phyloP scores from a whole-genome alignment of 495 filamentous ascomycete species.

The Niebla homalea region DNA sequence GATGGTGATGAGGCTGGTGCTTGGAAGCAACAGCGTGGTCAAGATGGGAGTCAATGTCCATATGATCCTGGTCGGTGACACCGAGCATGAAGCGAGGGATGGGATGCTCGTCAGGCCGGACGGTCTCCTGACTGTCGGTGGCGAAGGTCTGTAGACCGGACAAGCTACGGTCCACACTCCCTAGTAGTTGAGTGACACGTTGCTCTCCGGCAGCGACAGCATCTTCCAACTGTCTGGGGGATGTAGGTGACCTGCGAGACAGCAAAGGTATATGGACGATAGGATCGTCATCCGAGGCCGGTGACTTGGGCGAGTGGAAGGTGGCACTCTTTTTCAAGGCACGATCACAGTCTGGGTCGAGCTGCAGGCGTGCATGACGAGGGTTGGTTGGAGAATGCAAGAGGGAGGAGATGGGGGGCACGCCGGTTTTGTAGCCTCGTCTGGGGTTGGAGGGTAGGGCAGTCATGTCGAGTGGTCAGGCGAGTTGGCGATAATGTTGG shows the following conservation, averaged over 20 bases:
- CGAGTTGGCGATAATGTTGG: background rate
- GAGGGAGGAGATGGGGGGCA: constrained; percentile 5
- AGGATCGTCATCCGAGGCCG: constrained; percentile 31
- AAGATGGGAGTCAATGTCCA: constrained; percentile 17
- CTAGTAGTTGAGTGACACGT: constrained; percentile 35
- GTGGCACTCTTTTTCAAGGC: constrained; percentile 38
- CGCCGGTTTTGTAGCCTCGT: constrained; percentile 17
- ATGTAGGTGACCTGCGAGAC: constrained; percentile 38
- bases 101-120: constrained; percentile 21
- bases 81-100: constrained; percentile 19
- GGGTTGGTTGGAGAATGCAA: constrained; percentile 8
- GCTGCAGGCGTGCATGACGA: constrained; percentile 1
- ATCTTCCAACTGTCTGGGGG: constrained; percentile 27
- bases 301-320: constrained; percentile 33
- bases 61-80: constrained; percentile 7
- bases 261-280: constrained; percentile 31
- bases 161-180: constrained; percentile 28
- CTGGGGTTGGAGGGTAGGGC: constrained; percentile 15
- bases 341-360: constrained; percentile 7
- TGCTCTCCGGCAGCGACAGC: constrained; percentile 34
- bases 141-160: constrained; percentile 19
- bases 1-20: constrained; percentile 12
- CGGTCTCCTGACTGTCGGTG: constrained; percentile 17
- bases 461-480: constrained; percentile 19
- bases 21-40: constrained; percentile 12